A percentile compares a stretch with the other conserved stretches of the same genome.
Evolutionary conservation across 805 yeast species (phyloP).

Genomic region (Kodamaea laetipori): DNA sequence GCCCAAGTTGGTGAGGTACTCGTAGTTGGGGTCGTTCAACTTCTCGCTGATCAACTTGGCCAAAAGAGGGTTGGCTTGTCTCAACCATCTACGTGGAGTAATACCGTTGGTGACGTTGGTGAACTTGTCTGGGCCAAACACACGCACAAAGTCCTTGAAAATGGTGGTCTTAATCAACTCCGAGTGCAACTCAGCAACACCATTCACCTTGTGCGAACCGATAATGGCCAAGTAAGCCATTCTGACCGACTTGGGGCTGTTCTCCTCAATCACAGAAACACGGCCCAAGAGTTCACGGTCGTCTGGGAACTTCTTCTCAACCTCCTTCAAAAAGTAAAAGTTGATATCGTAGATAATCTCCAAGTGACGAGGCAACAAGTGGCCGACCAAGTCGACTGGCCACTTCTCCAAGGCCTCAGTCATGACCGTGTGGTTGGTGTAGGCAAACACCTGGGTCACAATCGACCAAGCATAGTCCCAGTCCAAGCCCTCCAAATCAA

Average conservation of each 20-base stretch:
- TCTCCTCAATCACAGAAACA: slow-evolving; percentile 86
- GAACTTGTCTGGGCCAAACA: slow-evolving; percentile 81
- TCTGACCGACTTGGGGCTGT: slow-evolving; percentile 76
- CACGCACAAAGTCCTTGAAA: slow-evolving; percentile 83
- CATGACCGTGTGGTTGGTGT: slow-evolving; percentile 95
- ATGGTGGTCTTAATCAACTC: slow-evolving; percentile 87
- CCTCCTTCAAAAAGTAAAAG: slow-evolving; percentile 71
- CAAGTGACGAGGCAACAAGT: slow-evolving; percentile 84
- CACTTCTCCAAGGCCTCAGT: slow-evolving; percentile 94
- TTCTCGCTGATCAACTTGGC: slow-evolving; percentile 72
- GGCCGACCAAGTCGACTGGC: slow-evolving; percentile 82
- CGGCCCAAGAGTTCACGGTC: slow-evolving; percentile 65
- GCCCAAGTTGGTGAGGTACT: slow-evolving; percentile 67
- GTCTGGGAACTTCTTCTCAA: slow-evolving; percentile 73
- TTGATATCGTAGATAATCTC: slow-evolving; percentile 89
- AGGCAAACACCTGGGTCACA: slow-evolving; percentile 79
- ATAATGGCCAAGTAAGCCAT: slow-evolving; percentile 91
- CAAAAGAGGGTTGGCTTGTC: slow-evolving; percentile 86
- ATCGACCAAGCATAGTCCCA: slow-evolving; percentile 89
- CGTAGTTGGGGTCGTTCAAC: slow-evolving; percentile 64
- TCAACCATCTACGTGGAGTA: slow-evolving; percentile 95
- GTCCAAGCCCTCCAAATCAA: slow-evolving; percentile 76
- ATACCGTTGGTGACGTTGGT: slow-evolving; percentile 93
- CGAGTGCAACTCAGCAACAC: slow-evolving; percentile 94
- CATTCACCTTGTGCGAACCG: slow-evolving; percentile 92